Evolutionary conservation across 169 alveolate species (phyloP).

Genomic region (Babesia gibsoni): DNA sequence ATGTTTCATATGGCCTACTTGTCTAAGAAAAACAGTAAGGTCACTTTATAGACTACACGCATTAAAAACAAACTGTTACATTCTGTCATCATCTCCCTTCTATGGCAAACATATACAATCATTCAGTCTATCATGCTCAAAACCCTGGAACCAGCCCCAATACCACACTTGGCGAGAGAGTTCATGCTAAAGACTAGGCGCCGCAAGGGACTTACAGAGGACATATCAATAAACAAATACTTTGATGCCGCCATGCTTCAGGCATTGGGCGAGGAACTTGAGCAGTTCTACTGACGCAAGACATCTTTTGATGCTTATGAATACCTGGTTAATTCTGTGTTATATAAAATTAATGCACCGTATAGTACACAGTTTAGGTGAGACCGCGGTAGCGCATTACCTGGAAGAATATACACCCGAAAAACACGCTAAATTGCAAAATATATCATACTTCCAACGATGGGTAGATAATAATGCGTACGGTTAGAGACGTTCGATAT

Average conservation of each 20-base stretch:
- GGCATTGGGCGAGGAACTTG: constrained; percentile 65
- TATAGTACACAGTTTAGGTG: too few relatives aligned
- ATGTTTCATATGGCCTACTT: neutral
- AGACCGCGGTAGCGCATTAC: too few relatives aligned
- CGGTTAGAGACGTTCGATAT: too few relatives aligned
- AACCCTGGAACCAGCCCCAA: constrained; percentile 97
- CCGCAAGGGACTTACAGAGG: constrained; percentile 90
- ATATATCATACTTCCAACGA: too few relatives aligned
- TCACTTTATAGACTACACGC: too few relatives aligned
- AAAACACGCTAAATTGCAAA: too few relatives aligned
- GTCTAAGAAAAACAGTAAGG: neutral
- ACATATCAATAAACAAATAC: constrained; percentile 84
- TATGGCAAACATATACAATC: neutral
- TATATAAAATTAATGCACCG: too few relatives aligned
- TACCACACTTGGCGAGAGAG: constrained; percentile 97
- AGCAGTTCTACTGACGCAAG: constrained; percentile 34
- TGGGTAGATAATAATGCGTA: too few relatives aligned
- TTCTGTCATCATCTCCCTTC: neutral
- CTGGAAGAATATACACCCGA: too few relatives aligned
- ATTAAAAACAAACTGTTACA: neutral
- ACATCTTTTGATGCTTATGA: neutral
- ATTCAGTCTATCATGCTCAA: constrained; percentile 81
- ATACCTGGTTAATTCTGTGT: too few relatives aligned
- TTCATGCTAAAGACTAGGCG: constrained; percentile 96
- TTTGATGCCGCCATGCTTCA: constrained; percentile 84